Evolutionary conservation across 108 stramenopile species (phyloP).

Genomic region (Pseudonitzschia multiseries): DNA sequence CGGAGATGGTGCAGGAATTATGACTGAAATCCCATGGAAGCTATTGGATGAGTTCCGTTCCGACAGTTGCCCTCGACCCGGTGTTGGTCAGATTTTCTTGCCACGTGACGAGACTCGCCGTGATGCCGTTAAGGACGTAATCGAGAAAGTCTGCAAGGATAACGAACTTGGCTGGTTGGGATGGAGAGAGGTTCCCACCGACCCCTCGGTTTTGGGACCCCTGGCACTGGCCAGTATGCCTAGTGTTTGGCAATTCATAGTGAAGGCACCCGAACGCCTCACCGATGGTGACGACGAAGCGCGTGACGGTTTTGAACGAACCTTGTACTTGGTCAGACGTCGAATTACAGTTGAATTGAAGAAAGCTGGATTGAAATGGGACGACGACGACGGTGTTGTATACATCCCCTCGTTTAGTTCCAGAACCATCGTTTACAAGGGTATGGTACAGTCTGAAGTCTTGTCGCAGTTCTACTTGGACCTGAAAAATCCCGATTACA

Average conservation of each 20-base stretch:
- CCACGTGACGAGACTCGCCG: slow-evolving; percentile 80
- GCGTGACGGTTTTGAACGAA: slow-evolving; percentile 93
- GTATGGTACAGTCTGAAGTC: slow-evolving; percentile 87
- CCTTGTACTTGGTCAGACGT: slow-evolving; percentile 86
- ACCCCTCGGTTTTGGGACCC: slow-evolving; percentile 66
- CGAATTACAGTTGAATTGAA: slow-evolving; percentile 76
- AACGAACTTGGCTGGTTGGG: slow-evolving; percentile 89
- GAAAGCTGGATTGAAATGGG: slow-evolving; percentile 59
- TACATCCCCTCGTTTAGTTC: slow-evolving; percentile 88
- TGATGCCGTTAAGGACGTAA: slow-evolving; percentile 62
- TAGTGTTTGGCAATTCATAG: slow-evolving; percentile 92
- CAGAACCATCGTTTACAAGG: slow-evolving; percentile 94
- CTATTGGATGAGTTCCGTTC: slow-evolving; percentile 72
- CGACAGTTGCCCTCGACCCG: slow-evolving; percentile 68
- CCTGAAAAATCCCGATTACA: slow-evolving; percentile 78
- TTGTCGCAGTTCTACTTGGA: slow-evolving; percentile 88
- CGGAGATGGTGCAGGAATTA: slow-evolving; percentile 94
- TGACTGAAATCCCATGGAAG: slow-evolving; percentile 95
- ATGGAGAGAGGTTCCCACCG: slow-evolving; percentile 88
- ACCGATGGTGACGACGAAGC: slow-evolving; percentile 59
- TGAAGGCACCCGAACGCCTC: slow-evolving; percentile 79
- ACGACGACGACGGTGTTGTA: slow-evolving; percentile 66
- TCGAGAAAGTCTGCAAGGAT: slow-evolving; percentile 77
- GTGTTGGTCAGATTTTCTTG: slow-evolving; percentile 93
- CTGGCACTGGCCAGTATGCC: slow-evolving; percentile 72